Evolutionary conservation across 768 basidiomycete genomes (phyloP).

Genomic region (Trichaptum fuscoviolaceum): DNA sequence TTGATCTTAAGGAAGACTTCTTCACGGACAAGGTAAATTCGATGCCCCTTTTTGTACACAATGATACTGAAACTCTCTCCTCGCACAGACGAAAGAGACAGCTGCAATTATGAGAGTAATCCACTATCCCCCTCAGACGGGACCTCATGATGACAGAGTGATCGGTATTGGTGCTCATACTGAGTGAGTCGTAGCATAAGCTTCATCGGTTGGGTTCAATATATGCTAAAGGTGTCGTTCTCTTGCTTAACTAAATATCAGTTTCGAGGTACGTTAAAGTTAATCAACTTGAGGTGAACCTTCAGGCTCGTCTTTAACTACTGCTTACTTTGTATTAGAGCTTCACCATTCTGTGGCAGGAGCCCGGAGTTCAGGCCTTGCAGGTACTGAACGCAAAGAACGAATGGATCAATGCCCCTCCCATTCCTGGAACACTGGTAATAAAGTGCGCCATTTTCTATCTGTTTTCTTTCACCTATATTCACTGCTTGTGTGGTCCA

Average conservation of each 20-base stretch:
- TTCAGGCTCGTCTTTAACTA: too few relatives aligned
- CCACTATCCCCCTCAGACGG: constrained; percentile 73
- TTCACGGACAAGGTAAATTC: constrained; percentile 59
- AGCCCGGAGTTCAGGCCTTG: constrained; percentile 65
- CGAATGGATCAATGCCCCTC: constrained; percentile 78
- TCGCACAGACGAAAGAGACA: constrained; percentile 47
- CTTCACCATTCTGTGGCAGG: constrained; percentile 85
- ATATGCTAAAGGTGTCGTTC: not conserved
- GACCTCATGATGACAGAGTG: constrained; percentile 53
- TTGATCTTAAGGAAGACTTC: constrained; percentile 53
- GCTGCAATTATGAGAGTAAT: constrained; percentile 64
- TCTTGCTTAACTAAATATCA: constrained; percentile 12
- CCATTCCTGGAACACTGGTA: constrained; percentile 75
- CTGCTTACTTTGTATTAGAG: constrained; percentile 44
- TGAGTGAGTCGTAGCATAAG: constrained; percentile 43
- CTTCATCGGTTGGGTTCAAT: not conserved
- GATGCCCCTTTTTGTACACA: not conserved
- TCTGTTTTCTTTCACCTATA: constrained; percentile 19
- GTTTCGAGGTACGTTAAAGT: constrained; percentile 41
- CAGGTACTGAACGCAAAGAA: constrained; percentile 77
- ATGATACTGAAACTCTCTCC: not conserved
- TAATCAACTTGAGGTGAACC: too few relatives aligned
- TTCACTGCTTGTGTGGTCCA: constrained; percentile 9
- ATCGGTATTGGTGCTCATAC: constrained; percentile 85
- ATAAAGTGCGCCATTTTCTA: constrained; percentile 55